Base-by-base conservation (phyloP, 2,329 filamentous ascomycete species). In the Talaromyces amestolkiae region DNA sequence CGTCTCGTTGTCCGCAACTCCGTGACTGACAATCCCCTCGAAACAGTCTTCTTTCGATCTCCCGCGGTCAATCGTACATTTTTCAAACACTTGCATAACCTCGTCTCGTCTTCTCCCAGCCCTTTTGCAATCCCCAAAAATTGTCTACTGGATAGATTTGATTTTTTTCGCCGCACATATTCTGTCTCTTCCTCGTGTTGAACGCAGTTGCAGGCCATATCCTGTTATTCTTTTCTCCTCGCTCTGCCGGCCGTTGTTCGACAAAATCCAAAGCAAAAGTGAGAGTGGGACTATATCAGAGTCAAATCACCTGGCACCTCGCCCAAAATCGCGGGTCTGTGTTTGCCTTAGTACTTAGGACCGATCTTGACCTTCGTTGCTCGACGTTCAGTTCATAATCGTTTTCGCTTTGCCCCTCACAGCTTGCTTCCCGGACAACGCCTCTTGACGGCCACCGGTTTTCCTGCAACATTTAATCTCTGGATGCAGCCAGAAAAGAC, bases 401-500 rank as follows among this genome's bases (percentile, higher is more conserved):
- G n/a, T 41, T 65, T 41, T 56, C 41, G 58, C 65, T 64, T 63
- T 54, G 27, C 62, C 61, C 27, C 65, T 61, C 66, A 31, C 58
- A 43, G 51, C 37, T 66, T 63, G 63, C 65, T 61, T 67, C 66
- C 59, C 63, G 54, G 49, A 49, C 59, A 64, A 64, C 60, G 58
- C 64, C 58, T 60, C 54, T 65, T 62, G 66, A 71, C 71, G 71
- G 67, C 70, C 71, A 56, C 73, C 71, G 69, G 70, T 75, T 74
- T 72, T 58, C 59, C 11, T 65, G 64, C 70, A 73, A 71, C 74
- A 71, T 73, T 73, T 72, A 72, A 66, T 73, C 74, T 73, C 78
- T 78, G 74, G 75, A 79, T 80, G 78, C 73, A 74, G 74, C 72
- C 74, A 73, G 56, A 61, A 66, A 72, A 74, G 65, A 75, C 74